Percentiles rank a stretch among this genome's conserved stretches.
phyloP scores from a whole-genome alignment of 1,284 basidiomycete species.

The Cryptococcus sp. region DNA sequence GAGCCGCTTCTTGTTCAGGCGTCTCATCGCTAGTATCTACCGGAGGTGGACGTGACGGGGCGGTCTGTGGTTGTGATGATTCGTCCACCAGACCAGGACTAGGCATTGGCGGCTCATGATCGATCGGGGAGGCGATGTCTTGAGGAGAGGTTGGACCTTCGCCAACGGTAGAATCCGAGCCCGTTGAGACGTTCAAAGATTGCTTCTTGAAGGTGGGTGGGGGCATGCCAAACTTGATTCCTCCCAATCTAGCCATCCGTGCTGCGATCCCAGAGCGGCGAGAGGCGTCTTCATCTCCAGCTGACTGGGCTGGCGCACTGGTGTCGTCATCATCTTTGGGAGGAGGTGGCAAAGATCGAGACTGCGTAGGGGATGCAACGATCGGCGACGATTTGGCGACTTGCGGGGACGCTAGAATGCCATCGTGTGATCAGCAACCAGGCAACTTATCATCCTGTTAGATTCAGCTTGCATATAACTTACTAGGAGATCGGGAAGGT shows the following conservation, averaged over 20 bases:
- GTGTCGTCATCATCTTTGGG: conserved; percentile 9
- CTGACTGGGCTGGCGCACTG: neutral
- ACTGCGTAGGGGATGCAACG: conserved; percentile 10
- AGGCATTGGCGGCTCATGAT: conserved; percentile 6
- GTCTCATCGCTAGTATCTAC: conserved; percentile 39
- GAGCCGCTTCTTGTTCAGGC: conserved; percentile 49
- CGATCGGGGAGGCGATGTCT: conserved; percentile 12
- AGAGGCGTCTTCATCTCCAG: conserved; percentile 62
- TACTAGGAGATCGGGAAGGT: conserved; percentile 14
- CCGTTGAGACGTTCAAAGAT: conserved; percentile 9
- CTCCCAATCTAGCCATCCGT: conserved; percentile 84
- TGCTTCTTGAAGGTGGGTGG: conserved; percentile 38
- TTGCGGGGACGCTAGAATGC: conserved; percentile 7
- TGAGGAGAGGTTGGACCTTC: conserved; percentile 14
- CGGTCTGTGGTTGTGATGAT: neutral
- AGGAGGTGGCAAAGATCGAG: conserved; percentile 9
- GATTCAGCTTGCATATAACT: neutral
- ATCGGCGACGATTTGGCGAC: conserved; percentile 2
- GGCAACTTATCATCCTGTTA: conserved; percentile 8
- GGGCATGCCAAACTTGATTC: conserved; percentile 71
- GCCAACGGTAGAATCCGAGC: conserved; percentile 5
- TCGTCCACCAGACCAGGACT: conserved; percentile 5
- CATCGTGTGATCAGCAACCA: neutral
- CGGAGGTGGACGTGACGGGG: conserved; percentile 1
- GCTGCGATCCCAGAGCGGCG: conserved; percentile 79